phyloP scores from a whole-genome alignment of 2,329 filamentous ascomycete species.

The Fusarium nanum region DNA sequence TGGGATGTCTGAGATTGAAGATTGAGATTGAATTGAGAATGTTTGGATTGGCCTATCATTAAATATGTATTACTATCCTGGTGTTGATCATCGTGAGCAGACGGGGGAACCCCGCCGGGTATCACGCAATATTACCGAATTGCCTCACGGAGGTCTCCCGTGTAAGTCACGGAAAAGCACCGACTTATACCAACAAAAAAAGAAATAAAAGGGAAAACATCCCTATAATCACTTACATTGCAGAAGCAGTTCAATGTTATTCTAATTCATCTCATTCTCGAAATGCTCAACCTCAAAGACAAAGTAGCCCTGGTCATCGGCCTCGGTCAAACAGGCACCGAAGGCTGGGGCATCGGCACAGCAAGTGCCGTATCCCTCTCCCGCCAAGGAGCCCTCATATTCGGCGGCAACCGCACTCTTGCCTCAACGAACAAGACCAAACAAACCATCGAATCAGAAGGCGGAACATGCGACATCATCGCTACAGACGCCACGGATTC shows the following conservation, averaged over 20 bases:
- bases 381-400: slow-evolving; percentile 60
- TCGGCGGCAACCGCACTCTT: slow-evolving; percentile 62
- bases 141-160: slow-evolving; percentile 5
- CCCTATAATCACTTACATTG: too few species aligned
- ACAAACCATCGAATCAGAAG: slow-evolving; percentile 52
- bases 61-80: slow-evolving; percentile 39
- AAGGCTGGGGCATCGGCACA: slow-evolving; percentile 64
- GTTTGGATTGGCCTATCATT: slow-evolving; percentile 20
- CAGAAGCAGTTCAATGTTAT: too few species aligned
- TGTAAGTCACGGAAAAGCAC: background rate
- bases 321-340: slow-evolving; percentile 57
- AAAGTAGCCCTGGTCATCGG: slow-evolving; percentile 61
- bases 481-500: slow-evolving; percentile 64
- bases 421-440: slow-evolving; percentile 54
- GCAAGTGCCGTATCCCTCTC: slow-evolving; percentile 62
- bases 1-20: background rate
- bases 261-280: accelerated
- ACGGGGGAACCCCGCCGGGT: slow-evolving; percentile 37
- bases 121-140: slow-evolving; percentile 36
- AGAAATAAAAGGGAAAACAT: too few species aligned
- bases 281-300: slow-evolving; percentile 55
- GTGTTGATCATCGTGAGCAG: slow-evolving; percentile 21
- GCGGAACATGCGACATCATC: slow-evolving; percentile 55
- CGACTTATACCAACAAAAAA: background rate
- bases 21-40: background rate